Percentiles rank a stretch among this genome's conserved stretches.
Conservation (phyloP, 2,329 filamentous ascomycete genomes). For the Epichloe gansuensis region DNA sequence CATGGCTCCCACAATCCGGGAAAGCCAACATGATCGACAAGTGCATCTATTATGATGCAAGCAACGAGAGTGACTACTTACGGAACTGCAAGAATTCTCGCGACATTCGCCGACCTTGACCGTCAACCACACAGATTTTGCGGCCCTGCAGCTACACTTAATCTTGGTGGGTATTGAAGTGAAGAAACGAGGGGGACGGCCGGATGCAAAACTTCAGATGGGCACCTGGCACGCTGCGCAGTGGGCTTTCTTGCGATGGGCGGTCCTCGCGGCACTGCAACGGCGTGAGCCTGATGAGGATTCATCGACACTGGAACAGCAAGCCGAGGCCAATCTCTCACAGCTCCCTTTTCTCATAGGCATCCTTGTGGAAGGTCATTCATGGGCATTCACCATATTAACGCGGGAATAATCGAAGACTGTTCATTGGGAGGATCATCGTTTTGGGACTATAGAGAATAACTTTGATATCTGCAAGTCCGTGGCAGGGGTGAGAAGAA, state of each 20-base stretch:
- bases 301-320: neutral
- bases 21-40: neutral
- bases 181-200: neutral
- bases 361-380: neutral
- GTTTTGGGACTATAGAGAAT: conserved; percentile 1
- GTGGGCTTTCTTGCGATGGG: conserved; percentile 3
- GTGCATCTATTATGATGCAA: neutral
- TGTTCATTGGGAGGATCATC: conserved; percentile 2
- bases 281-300: neutral
- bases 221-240: conserved; percentile 3
- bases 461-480: neutral
- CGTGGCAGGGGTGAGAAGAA: neutral
- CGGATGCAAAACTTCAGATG: conserved; percentile 4
- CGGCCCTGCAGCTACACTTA: neutral
- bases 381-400: neutral
- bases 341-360: neutral
- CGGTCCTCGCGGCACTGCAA: neutral
- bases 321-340: neutral
- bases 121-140: conserved; percentile 4
- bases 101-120: neutral
- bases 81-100: neutral
- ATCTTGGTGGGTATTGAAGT: conserved; percentile 5
- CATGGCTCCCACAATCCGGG: neutral
- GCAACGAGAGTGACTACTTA: neutral
- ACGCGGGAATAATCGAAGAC: neutral